phyloP scores from a whole-genome alignment of 805 yeast species.

The Dipodascopsis tothii region DNA sequence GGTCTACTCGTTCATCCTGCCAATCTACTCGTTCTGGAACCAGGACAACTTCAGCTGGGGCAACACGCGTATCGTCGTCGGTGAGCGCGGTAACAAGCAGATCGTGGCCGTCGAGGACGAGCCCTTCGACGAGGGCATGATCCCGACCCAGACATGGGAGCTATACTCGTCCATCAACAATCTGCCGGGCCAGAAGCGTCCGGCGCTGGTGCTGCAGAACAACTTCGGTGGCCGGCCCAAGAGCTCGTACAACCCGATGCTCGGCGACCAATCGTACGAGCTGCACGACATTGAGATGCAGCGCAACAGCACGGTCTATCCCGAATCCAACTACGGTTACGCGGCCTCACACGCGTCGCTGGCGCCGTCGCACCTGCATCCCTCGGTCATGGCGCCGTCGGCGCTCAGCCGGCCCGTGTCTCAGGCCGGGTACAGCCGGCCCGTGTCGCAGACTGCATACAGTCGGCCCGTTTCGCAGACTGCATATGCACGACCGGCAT shows the following conservation, averaged over 20 bases:
- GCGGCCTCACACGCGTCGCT: neutral
- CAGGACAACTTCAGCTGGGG: constrained; percentile 64
- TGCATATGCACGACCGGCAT: neutral
- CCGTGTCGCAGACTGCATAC: neutral
- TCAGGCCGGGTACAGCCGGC: neutral
- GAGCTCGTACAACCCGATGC: constrained; percentile 12
- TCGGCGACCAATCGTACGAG: constrained; percentile 32
- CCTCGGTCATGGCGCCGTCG: neutral
- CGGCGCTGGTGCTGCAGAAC: constrained; percentile 12
- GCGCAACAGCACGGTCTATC: constrained; percentile 26
- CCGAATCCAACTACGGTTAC: constrained; percentile 2
- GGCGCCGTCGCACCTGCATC: neutral
- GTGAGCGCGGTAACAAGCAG: constrained; percentile 47
- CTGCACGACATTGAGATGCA: constrained; percentile 30
- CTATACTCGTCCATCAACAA: constrained; percentile 33
- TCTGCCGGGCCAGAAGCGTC: constrained; percentile 30
- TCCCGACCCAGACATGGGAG: constrained; percentile 36
- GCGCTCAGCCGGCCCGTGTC: neutral
- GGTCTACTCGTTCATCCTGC: constrained; percentile 53
- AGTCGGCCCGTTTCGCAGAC: neutral
- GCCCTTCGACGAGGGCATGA: constrained; percentile 31
- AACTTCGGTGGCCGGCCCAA: constrained; percentile 1
- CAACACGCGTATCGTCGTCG: constrained; percentile 51
- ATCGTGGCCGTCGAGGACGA: constrained; percentile 33
- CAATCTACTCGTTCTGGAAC: constrained; percentile 56